Evolutionary conservation across 305 asterid species (phyloP).

Genomic region (Withania somnifera): DNA sequence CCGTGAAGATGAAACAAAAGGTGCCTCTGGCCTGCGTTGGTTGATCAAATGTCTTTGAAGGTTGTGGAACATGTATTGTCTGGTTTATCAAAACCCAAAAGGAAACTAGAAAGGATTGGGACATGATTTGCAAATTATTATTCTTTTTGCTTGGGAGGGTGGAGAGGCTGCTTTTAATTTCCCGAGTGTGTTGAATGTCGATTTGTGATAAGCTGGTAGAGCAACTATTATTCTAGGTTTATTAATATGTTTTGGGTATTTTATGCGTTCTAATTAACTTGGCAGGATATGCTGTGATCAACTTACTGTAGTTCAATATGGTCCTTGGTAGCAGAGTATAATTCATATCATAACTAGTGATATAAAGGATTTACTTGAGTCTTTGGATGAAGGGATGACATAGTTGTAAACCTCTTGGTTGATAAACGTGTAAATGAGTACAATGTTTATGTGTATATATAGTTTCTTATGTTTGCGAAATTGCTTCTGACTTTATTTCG

Average conservation of each 20-base stretch:
- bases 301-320: neutral
- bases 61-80: neutral
- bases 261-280: neutral
- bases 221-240: neutral
- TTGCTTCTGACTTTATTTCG: neutral
- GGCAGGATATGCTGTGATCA: neutral
- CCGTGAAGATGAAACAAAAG: neutral
- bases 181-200: neutral
- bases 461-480: neutral
- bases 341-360: neutral
- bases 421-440: neutral
- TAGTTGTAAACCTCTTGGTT: neutral
- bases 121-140: neutral
- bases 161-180: neutral
- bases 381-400: neutral
- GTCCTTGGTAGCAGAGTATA: neutral
- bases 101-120: neutral
- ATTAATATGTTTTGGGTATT: neutral
- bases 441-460: neutral
- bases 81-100: neutral
- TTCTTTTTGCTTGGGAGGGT: neutral
- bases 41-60: neutral
- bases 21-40: neutral
- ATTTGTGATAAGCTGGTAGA: neutral
- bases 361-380: neutral